Evolutionary conservation across 768 basidiomycete species (phyloP).

Genomic region (Tulasnella sp.): DNA sequence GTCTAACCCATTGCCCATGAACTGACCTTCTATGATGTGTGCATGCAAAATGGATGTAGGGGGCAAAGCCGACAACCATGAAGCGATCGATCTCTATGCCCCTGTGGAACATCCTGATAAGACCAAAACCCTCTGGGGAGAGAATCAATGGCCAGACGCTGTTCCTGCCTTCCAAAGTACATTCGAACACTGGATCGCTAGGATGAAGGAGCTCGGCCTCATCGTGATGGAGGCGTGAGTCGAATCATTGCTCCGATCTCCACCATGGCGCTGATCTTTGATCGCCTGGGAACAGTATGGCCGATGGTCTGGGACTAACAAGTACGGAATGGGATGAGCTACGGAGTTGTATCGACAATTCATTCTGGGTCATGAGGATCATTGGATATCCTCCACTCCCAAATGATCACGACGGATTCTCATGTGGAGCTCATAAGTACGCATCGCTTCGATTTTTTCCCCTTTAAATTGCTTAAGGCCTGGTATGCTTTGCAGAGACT

Average conservation of each 20-base stretch:
- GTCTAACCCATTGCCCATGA: background rate
- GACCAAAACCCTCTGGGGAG: constrained; percentile 62
- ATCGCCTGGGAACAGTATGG: constrained; percentile 47
- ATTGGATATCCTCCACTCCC: constrained; percentile 88
- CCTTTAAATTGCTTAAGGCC: background rate
- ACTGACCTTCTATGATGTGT: background rate
- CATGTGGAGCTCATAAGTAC: constrained; percentile 85
- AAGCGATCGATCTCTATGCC: constrained; percentile 72
- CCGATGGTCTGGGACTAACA: constrained; percentile 64
- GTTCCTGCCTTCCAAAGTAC: constrained; percentile 46
- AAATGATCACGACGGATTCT: constrained; percentile 64
- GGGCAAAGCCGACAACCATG: constrained; percentile 40
- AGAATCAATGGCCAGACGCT: constrained; percentile 69
- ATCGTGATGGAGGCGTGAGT: constrained; percentile 79
- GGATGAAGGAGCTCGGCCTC: constrained; percentile 75
- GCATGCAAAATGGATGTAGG: background rate
- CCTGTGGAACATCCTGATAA: constrained; percentile 62
- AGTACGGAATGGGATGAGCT: constrained; percentile 57
- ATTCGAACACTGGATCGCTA: constrained; percentile 66
- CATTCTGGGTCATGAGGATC: constrained; percentile 82
- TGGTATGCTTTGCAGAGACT: constrained; percentile 44
- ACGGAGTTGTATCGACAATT: constrained; percentile 60
- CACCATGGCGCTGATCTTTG: background rate
- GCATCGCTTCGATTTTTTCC: background rate
- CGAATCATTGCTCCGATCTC: background rate